Evolutionary conservation across 2,329 filamentous ascomycete species (phyloP).

Genomic region (Bipolaris cookei): DNA sequence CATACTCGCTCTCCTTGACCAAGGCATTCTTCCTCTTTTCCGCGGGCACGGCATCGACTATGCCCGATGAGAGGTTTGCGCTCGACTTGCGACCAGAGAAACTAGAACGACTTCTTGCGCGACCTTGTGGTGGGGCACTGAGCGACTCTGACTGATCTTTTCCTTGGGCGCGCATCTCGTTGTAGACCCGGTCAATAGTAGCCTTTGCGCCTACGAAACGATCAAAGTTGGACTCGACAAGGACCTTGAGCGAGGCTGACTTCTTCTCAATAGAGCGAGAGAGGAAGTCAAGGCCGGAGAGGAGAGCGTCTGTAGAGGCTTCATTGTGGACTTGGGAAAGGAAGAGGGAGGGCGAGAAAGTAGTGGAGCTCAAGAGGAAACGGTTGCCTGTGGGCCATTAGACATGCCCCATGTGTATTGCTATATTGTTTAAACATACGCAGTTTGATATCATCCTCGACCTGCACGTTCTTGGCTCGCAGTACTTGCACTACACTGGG

Average conservation of each 20-base stretch:
- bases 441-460: constrained; percentile 82
- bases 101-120: constrained; percentile 71
- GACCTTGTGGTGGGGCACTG: constrained; percentile 61
- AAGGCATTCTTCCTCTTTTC: constrained; percentile 87
- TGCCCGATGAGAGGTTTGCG: constrained; percentile 34
- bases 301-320: constrained; percentile 80
- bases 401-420: constrained; percentile 8
- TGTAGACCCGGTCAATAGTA: constrained; percentile 98
- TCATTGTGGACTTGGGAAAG: constrained; percentile 88
- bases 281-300: constrained; percentile 82
- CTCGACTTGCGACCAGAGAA: constrained; percentile 57
- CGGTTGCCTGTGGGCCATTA: constrained; percentile 69
- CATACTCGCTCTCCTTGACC: constrained; percentile 75
- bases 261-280: constrained; percentile 96
- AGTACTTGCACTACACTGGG: constrained; percentile 86
- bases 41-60: constrained; percentile 36
- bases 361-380: constrained; percentile 93
- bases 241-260: constrained; percentile 91
- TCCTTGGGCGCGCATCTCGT: constrained; percentile 86
- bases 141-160: constrained; percentile 45
- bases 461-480: constrained; percentile 74
- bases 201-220: constrained; percentile 96
- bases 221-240: constrained; percentile 98
- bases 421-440: constrained; percentile 60
- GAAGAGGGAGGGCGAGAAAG: constrained; percentile 90